These are phyloP conservation scores for Immersiporthe knoxdaviesiana DNA, from an alignment of 2,329 filamentous ascomycete species.

Conservation along the genomic window DNA sequence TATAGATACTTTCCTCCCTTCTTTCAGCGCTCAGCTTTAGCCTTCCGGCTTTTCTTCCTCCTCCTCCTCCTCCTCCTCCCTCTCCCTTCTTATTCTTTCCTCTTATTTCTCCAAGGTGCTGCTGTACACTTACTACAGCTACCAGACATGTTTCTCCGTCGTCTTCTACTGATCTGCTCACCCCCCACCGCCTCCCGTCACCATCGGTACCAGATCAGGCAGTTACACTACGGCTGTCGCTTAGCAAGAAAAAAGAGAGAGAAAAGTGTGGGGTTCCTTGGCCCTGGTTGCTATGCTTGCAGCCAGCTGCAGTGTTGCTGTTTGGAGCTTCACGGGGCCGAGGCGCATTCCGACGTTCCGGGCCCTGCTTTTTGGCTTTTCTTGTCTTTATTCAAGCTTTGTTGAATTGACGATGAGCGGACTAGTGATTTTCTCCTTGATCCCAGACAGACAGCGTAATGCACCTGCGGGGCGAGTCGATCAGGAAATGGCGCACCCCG, in stretches of 20 bases:
- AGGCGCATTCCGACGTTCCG: neutral
- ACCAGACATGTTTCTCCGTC: neutral
- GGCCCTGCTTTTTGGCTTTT: neutral
- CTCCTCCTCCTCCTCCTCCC: no score
- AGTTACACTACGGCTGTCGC: neutral
- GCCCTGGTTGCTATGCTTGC: neutral
- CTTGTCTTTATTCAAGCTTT: neutral
- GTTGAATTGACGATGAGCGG: neutral
- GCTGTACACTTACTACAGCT: neutral
- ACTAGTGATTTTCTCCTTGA: neutral
- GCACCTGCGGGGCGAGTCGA: neutral
- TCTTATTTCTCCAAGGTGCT: neutral
- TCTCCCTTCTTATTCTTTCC: neutral
- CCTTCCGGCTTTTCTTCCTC: no score
- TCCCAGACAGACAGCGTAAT: neutral
- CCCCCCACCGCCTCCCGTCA: neutral
- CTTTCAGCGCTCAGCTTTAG: no score
- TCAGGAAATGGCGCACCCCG: neutral
- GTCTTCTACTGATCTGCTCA: neutral
- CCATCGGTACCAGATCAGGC: neutral
- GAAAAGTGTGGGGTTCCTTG: neutral
- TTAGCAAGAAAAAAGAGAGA: neutral
- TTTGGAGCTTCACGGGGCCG: neutral
- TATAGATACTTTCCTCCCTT: no score
- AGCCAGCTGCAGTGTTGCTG: neutral